A percentile compares a stretch with the other conserved stretches of the same genome.
These are phyloP conservation scores for Juglanconis sp. DNA, from an alignment of 2,329 filamentous ascomycete genomes.

Conservation along the genomic window DNA sequence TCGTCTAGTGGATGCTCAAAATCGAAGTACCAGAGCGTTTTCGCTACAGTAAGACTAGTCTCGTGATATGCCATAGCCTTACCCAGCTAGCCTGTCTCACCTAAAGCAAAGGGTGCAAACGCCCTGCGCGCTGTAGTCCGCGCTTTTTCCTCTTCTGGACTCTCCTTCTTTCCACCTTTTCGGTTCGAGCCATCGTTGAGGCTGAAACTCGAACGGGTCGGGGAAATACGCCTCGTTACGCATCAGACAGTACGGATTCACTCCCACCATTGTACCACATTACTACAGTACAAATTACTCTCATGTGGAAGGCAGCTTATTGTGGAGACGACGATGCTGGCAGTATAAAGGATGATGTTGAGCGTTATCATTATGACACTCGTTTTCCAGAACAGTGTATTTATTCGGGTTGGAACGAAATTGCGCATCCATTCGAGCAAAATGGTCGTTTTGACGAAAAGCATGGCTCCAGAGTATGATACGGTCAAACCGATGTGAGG, in stretches of 20 bases:
- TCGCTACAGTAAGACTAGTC: conserved; percentile 22
- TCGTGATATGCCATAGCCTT: conserved; percentile 26
- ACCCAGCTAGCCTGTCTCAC: conserved; percentile 34
- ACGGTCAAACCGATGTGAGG: too few species aligned
- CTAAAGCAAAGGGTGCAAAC: conserved; percentile 32
- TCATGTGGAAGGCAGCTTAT: too few species aligned
- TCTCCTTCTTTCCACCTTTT: too few species aligned
- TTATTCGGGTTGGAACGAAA: too few species aligned
- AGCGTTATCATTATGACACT: too few species aligned
- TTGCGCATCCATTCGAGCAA: too few species aligned
- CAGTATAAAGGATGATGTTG: too few species aligned
- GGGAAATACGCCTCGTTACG: conserved; percentile 30
- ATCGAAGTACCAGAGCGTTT: conserved; percentile 20
- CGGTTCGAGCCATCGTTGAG: conserved; percentile 31
- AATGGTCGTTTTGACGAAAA: too few species aligned
- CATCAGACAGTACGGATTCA: conserved; percentile 32
- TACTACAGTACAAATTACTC: too few species aligned
- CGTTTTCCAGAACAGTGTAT: too few species aligned
- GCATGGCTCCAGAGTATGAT: too few species aligned
- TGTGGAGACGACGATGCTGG: too few species aligned
- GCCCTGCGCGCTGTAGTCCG: conserved; percentile 18
- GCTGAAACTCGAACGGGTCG: conserved; percentile 25
- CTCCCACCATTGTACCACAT: conserved; percentile 28
- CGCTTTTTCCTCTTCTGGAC: conserved; percentile 14
- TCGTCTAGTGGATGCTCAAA: conserved; percentile 4